A percentile compares a stretch with the other conserved stretches of the same genome.
Evolutionary conservation across 2,329 filamentous ascomycete genomes (phyloP).

Genomic region (Apiospora saccharicola): DNA sequence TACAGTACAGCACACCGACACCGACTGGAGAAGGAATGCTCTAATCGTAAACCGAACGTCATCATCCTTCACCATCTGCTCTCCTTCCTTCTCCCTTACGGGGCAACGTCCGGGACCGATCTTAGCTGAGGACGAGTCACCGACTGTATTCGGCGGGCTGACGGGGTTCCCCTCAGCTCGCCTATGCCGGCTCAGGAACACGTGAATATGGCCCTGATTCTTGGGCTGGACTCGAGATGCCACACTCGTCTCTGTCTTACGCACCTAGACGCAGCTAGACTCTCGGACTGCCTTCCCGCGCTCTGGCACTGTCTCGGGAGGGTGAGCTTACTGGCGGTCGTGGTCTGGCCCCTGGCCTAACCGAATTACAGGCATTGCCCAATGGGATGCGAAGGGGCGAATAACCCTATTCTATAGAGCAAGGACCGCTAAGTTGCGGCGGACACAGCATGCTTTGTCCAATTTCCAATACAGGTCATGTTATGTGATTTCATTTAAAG

Average conservation of each 20-base stretch:
- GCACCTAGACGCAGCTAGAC: not conserved
- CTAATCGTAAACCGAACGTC: conserved; percentile 12
- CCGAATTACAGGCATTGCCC: conserved; percentile 9
- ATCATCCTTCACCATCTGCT: not conserved
- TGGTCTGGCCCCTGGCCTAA: conserved; percentile 11
- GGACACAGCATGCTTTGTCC: not conserved
- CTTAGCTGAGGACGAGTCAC: not conserved
- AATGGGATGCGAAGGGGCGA: conserved; percentile 4
- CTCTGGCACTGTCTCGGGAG: conserved; percentile 13
- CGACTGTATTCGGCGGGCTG: conserved; percentile 1
- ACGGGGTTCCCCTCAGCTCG: not conserved
- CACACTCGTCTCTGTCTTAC: not conserved
- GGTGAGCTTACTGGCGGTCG: conserved; percentile 4
- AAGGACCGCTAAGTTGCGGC: not conserved
- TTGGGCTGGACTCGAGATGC: not conserved
- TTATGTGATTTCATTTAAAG: conserved; percentile 21
- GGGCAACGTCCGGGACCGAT: not conserved
- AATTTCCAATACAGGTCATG: conserved; percentile 17
- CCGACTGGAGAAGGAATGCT: not conserved
- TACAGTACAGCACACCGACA: not conserved
- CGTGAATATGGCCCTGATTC: not conserved
- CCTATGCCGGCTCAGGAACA: not conserved
- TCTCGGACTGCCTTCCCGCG: not conserved
- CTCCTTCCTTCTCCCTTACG: not conserved
- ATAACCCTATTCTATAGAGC: not conserved